Conservation (phyloP, 1,284 basidiomycete species). For the Phaffia rhodozyma region DNA sequence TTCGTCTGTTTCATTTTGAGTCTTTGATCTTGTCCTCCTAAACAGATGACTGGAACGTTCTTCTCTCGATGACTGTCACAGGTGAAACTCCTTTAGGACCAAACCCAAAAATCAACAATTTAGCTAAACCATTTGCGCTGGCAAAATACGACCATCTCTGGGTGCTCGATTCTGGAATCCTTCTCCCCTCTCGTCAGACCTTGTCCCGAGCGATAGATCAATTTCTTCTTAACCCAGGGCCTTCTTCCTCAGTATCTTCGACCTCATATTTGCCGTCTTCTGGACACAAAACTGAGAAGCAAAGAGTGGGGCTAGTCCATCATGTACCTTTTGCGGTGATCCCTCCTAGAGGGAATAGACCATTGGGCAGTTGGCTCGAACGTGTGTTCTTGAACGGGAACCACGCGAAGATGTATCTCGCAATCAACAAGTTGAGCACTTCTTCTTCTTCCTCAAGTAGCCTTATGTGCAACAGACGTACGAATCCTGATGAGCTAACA, state of each 20-base stretch:
- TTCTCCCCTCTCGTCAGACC: slow-evolving; percentile 51
- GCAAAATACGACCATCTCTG: slow-evolving; percentile 85
- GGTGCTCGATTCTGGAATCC: slow-evolving; percentile 92
- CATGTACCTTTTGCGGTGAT: slow-evolving; percentile 84
- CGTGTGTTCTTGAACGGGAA: slow-evolving; percentile 92
- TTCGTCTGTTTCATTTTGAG: slow-evolving; percentile 34
- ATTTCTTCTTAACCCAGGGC: slow-evolving; percentile 35
- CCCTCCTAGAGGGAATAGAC: slow-evolving; percentile 43
- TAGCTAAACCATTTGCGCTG: slow-evolving; percentile 66
- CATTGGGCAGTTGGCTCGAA: slow-evolving; percentile 72
- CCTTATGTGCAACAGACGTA: not conserved
- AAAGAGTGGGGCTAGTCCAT: slow-evolving; percentile 72
- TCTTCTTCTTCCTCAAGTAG: not conserved
- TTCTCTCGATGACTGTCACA: slow-evolving; percentile 24
- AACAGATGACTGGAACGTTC: not conserved
- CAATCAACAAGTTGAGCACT: slow-evolving; percentile 54
- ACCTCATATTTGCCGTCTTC: slow-evolving; percentile 17
- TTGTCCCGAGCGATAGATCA: slow-evolving; percentile 75
- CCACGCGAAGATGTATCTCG: slow-evolving; percentile 98
- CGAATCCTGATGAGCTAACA: not conserved
- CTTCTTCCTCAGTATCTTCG: slow-evolving; percentile 28
- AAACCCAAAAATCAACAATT: slow-evolving; percentile 97
- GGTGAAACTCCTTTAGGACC: slow-evolving; percentile 53
- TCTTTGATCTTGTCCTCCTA: not conserved
- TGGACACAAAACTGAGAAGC: slow-evolving; percentile 1